These are phyloP conservation scores for Physcia stellaris DNA, from an alignment of 495 filamentous ascomycete species.

Conservation along the genomic window DNA sequence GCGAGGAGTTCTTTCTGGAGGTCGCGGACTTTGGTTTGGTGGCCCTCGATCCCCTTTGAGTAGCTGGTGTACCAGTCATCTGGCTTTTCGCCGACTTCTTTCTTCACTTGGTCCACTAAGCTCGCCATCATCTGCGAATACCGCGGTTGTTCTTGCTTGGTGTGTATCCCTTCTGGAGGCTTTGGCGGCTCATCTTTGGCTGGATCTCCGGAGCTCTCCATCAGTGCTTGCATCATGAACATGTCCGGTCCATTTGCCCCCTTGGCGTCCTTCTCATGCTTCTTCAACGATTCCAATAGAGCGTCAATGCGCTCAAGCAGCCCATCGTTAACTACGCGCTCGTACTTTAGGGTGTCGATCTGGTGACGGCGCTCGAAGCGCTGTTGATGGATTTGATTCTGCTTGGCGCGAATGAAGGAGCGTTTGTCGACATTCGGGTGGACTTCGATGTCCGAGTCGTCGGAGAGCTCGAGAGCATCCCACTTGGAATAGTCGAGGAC, in stretches of 20 bases:
- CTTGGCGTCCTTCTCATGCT: constrained; percentile 53
- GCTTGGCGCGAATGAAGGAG: constrained; percentile 97
- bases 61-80: constrained; percentile 56
- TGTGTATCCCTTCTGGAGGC: constrained; percentile 67
- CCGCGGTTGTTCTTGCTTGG: constrained; percentile 60
- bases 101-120: constrained; percentile 86
- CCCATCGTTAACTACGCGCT: constrained; percentile 84
- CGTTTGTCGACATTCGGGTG: constrained; percentile 98
- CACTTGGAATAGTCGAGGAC: constrained; percentile 93
- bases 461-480: constrained; percentile 89
- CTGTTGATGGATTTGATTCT: constrained; percentile 88
- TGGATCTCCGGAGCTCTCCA: constrained; percentile 59
- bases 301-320: constrained; percentile 69
- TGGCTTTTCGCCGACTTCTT: constrained; percentile 60
- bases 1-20: constrained; percentile 59
- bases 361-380: constrained; percentile 69
- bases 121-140: constrained; percentile 95
- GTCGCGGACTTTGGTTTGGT: constrained; percentile 60
- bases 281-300: constrained; percentile 55
- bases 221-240: constrained; percentile 72
- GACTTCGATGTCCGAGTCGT: constrained; percentile 96
- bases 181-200: constrained; percentile 58
- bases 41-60: constrained; percentile 57
- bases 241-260: constrained; percentile 42
- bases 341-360: constrained; percentile 85